Evolutionary conservation across 1,284 basidiomycete species (phyloP), one percentile per base, ranked within the genome.

Genomic region (Kalmanozyma brasiliensis): DNA sequence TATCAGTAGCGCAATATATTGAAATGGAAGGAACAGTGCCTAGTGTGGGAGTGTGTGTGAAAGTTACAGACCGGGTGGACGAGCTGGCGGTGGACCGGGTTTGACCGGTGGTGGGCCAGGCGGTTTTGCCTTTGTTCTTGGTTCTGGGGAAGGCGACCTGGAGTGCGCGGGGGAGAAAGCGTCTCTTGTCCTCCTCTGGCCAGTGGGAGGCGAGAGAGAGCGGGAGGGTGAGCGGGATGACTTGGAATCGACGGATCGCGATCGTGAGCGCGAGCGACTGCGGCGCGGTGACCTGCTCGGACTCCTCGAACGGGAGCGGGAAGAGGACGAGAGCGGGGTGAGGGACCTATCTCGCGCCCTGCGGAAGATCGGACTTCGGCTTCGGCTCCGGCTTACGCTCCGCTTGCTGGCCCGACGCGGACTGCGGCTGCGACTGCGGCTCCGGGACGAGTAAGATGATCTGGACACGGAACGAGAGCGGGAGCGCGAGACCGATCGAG

Each of bases 1-100:
- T 34, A 46, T 16, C 49, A 62, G 7, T 37, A 51, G 22, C 43
- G n/a, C n/a, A n/a, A 63, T 36, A 29, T 20, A 36, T 20, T 17
- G 8, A 30, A 38, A 17, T 16, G 19, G 20, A 42, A 8, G 24
- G 41, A 29, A 37, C 5, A 20, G 13, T 17, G 45, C 29, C 34
- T 16, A 19, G 32, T 24, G 29, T 43, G 24, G 16, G 37, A 6
- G 22, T 20, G 22, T 14, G 14, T 4, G 8, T 24, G 11, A 20
- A 10, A 29, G 24, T 63, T 52, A 72, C 6, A 72, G 53, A 7
- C 69, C 65, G 13, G 69, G 64, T 8, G 69, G 69, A 10, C 69
- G 36, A 4, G 47, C 6, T 13, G 68, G 67, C 13, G 67, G 67
- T 16, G 67, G 67, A 1, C 67, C 67, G 17, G 68, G 69, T 24